Conservation (phyloP, 73 alveolate species). For the Effrenium voratum region DNA sequence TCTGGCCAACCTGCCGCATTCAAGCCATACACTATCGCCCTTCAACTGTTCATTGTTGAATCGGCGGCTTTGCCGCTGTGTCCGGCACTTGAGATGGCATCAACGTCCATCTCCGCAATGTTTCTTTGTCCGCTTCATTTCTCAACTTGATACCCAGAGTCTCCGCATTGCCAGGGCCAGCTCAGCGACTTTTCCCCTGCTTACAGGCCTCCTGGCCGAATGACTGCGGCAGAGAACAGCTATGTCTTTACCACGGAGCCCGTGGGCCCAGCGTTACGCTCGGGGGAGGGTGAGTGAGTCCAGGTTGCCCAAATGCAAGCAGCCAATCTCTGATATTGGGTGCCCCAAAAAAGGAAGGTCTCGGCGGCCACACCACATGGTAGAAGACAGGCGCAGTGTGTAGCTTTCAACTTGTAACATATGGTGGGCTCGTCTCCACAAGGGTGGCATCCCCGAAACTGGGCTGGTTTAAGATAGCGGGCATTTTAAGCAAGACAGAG, state of each 20-base stretch:
- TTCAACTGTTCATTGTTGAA: background rate
- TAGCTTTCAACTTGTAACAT: too few relatives aligned
- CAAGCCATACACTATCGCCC: background rate
- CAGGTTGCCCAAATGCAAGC: background rate
- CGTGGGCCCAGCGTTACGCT: background rate
- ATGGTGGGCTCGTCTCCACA: too few relatives aligned
- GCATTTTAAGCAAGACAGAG: too few relatives aligned
- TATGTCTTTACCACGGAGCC: conserved; percentile 85
- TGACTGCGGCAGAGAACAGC: conserved; percentile 72
- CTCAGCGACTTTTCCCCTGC: background rate
- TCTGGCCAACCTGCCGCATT: background rate
- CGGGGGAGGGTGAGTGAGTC: background rate
- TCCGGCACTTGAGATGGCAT: background rate
- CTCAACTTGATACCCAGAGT: too few relatives aligned
- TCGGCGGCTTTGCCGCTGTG: background rate
- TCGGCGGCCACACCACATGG: too few relatives aligned
- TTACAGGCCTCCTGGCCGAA: conserved; percentile 75
- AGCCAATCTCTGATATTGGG: background rate
- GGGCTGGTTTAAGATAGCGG: too few relatives aligned
- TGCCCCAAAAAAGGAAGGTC: too few relatives aligned
- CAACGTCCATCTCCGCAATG: too few relatives aligned
- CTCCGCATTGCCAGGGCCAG: too few relatives aligned
- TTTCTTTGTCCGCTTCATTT: too few relatives aligned
- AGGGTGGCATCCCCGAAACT: too few relatives aligned
- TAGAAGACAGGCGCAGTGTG: too few relatives aligned